Evolutionary conservation across 1,284 basidiomycete genomes (phyloP), one percentile per base, ranked within the genome.

Genomic region (Peniophora sp.): DNA sequence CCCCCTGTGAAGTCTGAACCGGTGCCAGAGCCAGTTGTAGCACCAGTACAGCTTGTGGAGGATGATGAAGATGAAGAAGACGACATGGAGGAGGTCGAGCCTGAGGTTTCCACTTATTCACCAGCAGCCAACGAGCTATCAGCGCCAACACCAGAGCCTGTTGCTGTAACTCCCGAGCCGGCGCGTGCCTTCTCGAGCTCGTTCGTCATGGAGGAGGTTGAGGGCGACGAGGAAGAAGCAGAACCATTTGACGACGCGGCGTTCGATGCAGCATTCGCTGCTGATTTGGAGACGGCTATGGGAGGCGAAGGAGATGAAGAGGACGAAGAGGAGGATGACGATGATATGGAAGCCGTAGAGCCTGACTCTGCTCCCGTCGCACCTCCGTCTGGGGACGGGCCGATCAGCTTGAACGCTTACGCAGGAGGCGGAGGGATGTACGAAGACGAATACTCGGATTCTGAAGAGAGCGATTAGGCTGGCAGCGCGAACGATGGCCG

Each of bases 401-500:
- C 80, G 14, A 72, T 83, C 27, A 79, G 81, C 41, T 56, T 83
- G 61, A 74, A 74, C 53, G 69, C 75, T 58, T 69, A 77, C 52
- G 78, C 72, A 14, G 68, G 67, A 32, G 75, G 68, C 32, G 67
- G 56, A 45, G 70, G 70, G 23, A 76, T 81, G 34, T 72, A 72
- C 36, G 79, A 85, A 35, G 82, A 85, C 49, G 81, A 82, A 50
- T 81, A 72, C 52, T 72, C 77, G 39, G 77, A 75, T 36, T 84
- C 81, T 56, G 84, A 85, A 11, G 82, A 85, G 2, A 85, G 79
- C 59, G 84, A 87, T 56, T 81, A 86, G 46, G 81, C 85, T 57
- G 82, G 48, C 25, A 17, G 27, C 12, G 2, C 3, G 32, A 16
- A 23, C 27, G 16, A 10, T 2, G 34, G 3, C 34, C 0, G 3